These are phyloP conservation scores for Kluyveromyces nonfermentans DNA, from an alignment of 805 yeast genomes.

Conservation along the genomic window DNA sequence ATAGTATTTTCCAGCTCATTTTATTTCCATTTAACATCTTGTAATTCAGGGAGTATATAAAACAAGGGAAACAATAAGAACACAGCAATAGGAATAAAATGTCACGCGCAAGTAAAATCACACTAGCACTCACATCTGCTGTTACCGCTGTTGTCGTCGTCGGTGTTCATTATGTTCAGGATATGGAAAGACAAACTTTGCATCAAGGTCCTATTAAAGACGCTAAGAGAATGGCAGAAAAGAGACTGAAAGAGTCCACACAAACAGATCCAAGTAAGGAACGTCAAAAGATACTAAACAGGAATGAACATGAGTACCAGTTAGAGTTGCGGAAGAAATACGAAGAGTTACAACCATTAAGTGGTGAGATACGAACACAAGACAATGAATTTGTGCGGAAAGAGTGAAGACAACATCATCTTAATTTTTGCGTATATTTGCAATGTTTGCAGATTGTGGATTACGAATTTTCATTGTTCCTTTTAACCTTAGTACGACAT, in stretches of 20 bases:
- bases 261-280: conserved; percentile 28
- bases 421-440: too few species aligned
- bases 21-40: neutral
- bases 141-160: conserved; percentile 51
- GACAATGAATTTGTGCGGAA: conserved; percentile 25
- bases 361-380: conserved; percentile 40
- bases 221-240: conserved; percentile 51
- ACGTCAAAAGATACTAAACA: conserved; percentile 42
- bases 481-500: neutral
- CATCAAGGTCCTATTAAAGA: conserved; percentile 83
- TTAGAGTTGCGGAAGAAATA: conserved; percentile 47
- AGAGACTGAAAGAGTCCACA: conserved; percentile 29
- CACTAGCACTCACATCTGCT: conserved; percentile 50
- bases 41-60: neutral
- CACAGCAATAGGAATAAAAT: conserved; percentile 33
- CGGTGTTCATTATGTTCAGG: conserved; percentile 65
- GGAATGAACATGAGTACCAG: conserved; percentile 59
- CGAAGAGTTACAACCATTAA: conserved; percentile 54
- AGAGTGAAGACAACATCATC: neutral
- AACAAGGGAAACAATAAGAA: neutral
- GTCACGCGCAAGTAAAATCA: conserved; percentile 75
- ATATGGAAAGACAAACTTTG: conserved; percentile 57
- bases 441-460: neutral
- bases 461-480: neutral
- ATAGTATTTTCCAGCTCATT: neutral